Percentiles rank a stretch among this genome's conserved stretches.
These are phyloP conservation scores for Coemansia sp. DNA, from an alignment of 192 early-diverging fungal genomes.

Conservation along the genomic window DNA sequence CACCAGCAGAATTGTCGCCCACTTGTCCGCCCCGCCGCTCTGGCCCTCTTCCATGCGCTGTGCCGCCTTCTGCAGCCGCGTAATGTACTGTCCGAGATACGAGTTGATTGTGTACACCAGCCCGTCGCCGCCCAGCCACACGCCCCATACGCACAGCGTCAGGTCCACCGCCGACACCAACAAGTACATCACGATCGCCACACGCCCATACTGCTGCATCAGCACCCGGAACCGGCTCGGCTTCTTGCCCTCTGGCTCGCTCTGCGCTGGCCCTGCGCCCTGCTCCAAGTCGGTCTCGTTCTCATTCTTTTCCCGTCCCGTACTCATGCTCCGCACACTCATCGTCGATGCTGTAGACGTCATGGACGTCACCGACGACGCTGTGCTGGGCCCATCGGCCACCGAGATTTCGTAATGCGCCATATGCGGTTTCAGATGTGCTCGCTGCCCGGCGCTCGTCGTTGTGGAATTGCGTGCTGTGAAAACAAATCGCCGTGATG, in stretches of 20 bases:
- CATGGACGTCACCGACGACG: conserved; percentile 36
- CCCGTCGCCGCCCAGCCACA: conserved; percentile 54
- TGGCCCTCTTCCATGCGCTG: conserved; percentile 48
- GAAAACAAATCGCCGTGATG: conserved; percentile 3
- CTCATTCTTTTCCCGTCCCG: conserved; percentile 13
- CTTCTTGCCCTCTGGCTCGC: conserved; percentile 37
- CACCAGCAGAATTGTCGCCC: conserved; percentile 54
- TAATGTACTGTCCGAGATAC: conserved; percentile 55
- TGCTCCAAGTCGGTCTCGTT: conserved; percentile 19
- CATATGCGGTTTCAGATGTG: conserved; percentile 9
- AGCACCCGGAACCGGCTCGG: conserved; percentile 48
- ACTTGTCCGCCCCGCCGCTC: conserved; percentile 46
- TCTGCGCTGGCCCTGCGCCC: conserved; percentile 2
- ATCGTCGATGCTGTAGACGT: conserved; percentile 33
- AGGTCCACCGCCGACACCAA: conserved; percentile 51
- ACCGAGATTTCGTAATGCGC: conserved; percentile 44
- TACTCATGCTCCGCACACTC: conserved; percentile 36
- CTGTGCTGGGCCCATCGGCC: conserved; percentile 12
- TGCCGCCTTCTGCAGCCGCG: conserved; percentile 52
- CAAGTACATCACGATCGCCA: conserved; percentile 50
- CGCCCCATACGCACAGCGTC: conserved; percentile 49
- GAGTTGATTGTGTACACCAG: conserved; percentile 51
- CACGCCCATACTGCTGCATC: conserved; percentile 56
- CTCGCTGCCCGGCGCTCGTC: conserved; percentile 7
- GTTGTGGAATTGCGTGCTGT: conserved; percentile 1